Evolutionary conservation across 495 filamentous ascomycete species (phyloP).

Genomic region (Podospora conica): DNA sequence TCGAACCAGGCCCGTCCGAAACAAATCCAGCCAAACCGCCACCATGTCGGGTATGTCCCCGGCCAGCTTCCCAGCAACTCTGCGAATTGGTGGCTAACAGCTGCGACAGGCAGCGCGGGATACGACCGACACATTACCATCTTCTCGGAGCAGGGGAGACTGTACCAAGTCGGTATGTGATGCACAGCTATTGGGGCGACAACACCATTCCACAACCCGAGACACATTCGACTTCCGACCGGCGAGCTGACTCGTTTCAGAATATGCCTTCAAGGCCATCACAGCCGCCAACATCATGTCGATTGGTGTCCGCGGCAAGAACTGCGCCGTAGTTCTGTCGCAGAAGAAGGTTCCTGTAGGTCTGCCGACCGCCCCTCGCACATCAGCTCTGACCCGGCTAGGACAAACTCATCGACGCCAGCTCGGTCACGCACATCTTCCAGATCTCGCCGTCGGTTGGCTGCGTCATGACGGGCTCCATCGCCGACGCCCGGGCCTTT

Average conservation of each 20-base stretch:
- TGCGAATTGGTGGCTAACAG: conserved; percentile 17
- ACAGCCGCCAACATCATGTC: conserved; percentile 98
- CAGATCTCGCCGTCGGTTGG: conserved; percentile 92
- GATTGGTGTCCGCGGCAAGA: conserved; percentile 89
- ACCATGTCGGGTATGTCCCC: conserved; percentile 41
- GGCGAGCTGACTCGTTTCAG: conserved; percentile 38
- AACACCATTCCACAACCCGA: not conserved
- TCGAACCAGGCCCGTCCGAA: not conserved
- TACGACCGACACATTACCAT: conserved; percentile 99
- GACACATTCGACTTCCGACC: too few species aligned
- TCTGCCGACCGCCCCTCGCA: conserved; percentile 15
- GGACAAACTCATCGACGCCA: conserved; percentile 98
- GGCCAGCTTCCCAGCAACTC: conserved; percentile 14
- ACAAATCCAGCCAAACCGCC: conserved; percentile 18
- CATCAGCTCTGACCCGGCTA: conserved; percentile 38
- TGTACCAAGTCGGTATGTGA: conserved; percentile 97
- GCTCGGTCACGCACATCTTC: conserved; percentile 96
- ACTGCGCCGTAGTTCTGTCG: conserved; percentile 92
- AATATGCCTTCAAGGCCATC: conserved; percentile 99
- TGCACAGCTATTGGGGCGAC: not conserved
- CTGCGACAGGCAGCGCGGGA: conserved; percentile 73
- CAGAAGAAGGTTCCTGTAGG: conserved; percentile 99
- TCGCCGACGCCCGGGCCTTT: conserved; percentile 90
- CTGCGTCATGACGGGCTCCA: conserved; percentile 97
- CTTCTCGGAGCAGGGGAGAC: conserved; percentile 95